Percentiles rank a stretch among this genome's conserved stretches.
These are phyloP conservation scores for Pyrenula aspistea DNA, from an alignment of 495 filamentous ascomycete genomes.

Conservation along the genomic window DNA sequence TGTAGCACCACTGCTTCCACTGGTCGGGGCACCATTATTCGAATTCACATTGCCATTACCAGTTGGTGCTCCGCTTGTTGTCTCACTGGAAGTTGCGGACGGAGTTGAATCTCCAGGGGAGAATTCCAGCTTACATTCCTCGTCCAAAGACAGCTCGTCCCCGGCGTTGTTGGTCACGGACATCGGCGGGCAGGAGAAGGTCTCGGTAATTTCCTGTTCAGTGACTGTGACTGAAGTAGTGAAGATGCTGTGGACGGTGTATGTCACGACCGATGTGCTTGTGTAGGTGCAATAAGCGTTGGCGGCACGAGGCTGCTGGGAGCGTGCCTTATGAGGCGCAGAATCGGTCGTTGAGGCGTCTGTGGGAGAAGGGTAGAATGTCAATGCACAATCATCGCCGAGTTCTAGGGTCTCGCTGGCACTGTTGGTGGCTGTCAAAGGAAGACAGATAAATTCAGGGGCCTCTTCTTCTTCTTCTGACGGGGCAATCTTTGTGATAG, in stretches of 20 bases:
- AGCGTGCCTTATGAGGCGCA: neutral
- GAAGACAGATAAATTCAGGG: neutral
- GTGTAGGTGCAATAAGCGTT: neutral
- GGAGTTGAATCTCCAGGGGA: neutral
- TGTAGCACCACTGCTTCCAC: neutral
- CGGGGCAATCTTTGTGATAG: neutral
- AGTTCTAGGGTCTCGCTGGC: neutral
- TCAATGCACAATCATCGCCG: neutral
- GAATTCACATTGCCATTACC: no score
- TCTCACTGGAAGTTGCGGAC: neutral
- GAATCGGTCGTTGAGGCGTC: neutral
- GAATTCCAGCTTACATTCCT: neutral
- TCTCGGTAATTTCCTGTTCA: neutral
- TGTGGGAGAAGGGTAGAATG: neutral
- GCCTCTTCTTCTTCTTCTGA: neutral
- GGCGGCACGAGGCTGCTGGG: neutral
- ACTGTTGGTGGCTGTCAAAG: neutral
- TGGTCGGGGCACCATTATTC: no score
- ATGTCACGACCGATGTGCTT: neutral
- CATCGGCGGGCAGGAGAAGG: neutral
- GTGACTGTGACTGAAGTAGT: neutral
- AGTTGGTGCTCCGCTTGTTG: neutral
- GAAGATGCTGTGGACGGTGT: neutral
- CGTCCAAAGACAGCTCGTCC: neutral
- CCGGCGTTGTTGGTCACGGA: neutral